phyloP scores from a whole-genome alignment of 2,329 filamentous ascomycete species.

The Phialophora tarda region DNA sequence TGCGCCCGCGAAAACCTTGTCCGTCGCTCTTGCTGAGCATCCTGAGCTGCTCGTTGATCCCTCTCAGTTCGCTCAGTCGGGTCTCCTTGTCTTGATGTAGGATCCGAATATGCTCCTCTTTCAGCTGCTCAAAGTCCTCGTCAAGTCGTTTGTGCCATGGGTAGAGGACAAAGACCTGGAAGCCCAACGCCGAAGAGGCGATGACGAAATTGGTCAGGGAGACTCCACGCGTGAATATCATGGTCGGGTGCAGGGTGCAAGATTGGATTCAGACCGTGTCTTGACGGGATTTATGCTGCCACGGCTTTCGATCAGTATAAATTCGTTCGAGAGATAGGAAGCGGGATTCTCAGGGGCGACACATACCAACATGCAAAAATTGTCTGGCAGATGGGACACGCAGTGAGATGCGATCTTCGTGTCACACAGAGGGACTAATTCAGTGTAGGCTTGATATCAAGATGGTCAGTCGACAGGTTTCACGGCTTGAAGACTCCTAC shows the following conservation, averaged over 20 bases:
- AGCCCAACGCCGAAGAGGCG: slow-evolving; percentile 67
- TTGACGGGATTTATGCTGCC: not conserved
- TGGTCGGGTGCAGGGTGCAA: slow-evolving; percentile 32
- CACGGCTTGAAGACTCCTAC: not conserved
- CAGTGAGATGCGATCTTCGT: not conserved
- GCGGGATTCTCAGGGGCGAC: not conserved
- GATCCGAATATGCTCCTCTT: slow-evolving; percentile 59
- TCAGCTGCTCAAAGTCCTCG: slow-evolving; percentile 64
- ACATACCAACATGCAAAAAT: not conserved
- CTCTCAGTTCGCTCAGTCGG: slow-evolving; percentile 26
- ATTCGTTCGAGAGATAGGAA: not conserved
- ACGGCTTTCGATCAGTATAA: not conserved
- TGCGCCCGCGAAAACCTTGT: not conserved
- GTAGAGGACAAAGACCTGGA: slow-evolving; percentile 73
- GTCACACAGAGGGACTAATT: not conserved
- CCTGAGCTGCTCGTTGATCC: slow-evolving; percentile 31
- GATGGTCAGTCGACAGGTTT: not conserved
- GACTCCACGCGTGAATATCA: slow-evolving; percentile 58
- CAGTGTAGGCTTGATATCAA: not conserved
- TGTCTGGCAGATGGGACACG: not conserved
- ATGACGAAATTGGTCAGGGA: slow-evolving; percentile 70
- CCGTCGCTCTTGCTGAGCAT: slow-evolving; percentile 2
- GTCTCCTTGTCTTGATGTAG: slow-evolving; percentile 40
- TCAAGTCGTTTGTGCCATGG: slow-evolving; percentile 73
- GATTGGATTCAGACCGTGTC: not conserved